Evolutionary conservation across 805 yeast species (phyloP).

Genomic region (Pichia kluyveri): DNA sequence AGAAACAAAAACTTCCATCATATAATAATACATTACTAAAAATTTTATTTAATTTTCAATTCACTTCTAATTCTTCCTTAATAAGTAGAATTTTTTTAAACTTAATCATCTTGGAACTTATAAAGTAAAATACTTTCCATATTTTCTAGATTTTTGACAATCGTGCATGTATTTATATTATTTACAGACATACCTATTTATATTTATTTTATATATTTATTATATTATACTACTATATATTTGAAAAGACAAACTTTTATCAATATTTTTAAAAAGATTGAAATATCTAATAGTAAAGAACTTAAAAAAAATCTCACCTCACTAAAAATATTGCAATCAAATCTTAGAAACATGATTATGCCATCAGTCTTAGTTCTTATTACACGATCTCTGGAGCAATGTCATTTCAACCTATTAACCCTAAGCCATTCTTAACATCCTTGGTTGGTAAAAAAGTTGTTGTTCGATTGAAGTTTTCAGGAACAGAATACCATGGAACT

Average conservation of each 20-base stretch:
- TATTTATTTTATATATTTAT: not conserved
- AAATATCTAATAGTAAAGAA: too few relatives aligned
- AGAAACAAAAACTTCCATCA: not conserved
- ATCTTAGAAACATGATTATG: too few relatives aligned
- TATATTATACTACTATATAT: not conserved
- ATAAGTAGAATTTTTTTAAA: too few relatives aligned
- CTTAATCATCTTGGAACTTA: not conserved
- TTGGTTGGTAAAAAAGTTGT: constrained; percentile 62
- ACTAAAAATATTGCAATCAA: too few relatives aligned
- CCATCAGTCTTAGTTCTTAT: too few relatives aligned
- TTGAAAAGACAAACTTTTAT: too few relatives aligned
- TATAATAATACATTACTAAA: too few relatives aligned
- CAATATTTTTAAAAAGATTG: too few relatives aligned
- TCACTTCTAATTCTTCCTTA: not conserved
- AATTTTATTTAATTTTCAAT: not conserved
- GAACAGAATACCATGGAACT: constrained; percentile 76
- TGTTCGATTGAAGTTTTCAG: constrained; percentile 84
- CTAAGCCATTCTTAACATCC: constrained; percentile 81
- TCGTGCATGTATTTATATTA: constrained; percentile 8
- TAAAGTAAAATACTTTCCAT: not conserved
- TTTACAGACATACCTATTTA: not conserved
- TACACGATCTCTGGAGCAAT: constrained; percentile 7
- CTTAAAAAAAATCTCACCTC: too few relatives aligned
- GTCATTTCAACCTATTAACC: constrained; percentile 63
- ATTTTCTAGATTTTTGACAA: not conserved